Conservation (phyloP, 805 yeast species). For the Schwanniomyces pseudopolymorphus region DNA sequence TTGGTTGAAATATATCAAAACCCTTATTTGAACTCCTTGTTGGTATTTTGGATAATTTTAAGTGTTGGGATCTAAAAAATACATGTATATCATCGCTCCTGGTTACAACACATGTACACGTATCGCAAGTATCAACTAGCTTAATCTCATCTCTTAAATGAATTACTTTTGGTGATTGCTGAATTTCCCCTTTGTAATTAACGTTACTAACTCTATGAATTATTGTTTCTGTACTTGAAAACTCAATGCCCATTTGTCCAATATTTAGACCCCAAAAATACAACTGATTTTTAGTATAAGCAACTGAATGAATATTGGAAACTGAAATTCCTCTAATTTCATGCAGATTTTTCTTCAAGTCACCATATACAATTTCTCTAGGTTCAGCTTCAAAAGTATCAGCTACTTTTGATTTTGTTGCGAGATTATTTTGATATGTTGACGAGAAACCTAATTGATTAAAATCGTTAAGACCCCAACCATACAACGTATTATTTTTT, state of each 20-base stretch:
- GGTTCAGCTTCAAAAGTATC: slow-evolving; percentile 41
- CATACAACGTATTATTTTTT: slow-evolving; percentile 49
- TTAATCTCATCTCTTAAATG: slow-evolving; percentile 51
- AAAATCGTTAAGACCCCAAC: slow-evolving; percentile 78
- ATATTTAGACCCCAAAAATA: slow-evolving; percentile 76
- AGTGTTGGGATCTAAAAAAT: slow-evolving; percentile 56
- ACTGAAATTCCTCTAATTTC: slow-evolving; percentile 50
- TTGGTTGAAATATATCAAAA: slow-evolving; percentile 57
- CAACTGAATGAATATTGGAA: slow-evolving; percentile 70
- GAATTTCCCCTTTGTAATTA: slow-evolving; percentile 36
- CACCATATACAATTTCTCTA: slow-evolving; percentile 39
- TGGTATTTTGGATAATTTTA: slow-evolving; percentile 44
- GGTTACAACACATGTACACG: slow-evolving; percentile 65
- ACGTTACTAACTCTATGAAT: slow-evolving; percentile 31
- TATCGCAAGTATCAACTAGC: slow-evolving; percentile 63
- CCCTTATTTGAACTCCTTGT: slow-evolving; percentile 36
- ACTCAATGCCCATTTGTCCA: slow-evolving; percentile 73
- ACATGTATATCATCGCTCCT: slow-evolving; percentile 61
- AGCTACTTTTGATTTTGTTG: slow-evolving; percentile 13
- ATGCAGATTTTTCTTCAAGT: slow-evolving; percentile 31
- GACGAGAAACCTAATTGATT: slow-evolving; percentile 60
- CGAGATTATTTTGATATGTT: slow-evolving; percentile 10
- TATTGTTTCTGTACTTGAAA: slow-evolving; percentile 7
- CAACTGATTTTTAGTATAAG: slow-evolving; percentile 48
- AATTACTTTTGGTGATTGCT: slow-evolving; percentile 37